Evolutionary conservation across 208 protist genomes (phyloP), one percentile per base, ranked within the genome.

Genomic region (Porcisia deanei): DNA sequence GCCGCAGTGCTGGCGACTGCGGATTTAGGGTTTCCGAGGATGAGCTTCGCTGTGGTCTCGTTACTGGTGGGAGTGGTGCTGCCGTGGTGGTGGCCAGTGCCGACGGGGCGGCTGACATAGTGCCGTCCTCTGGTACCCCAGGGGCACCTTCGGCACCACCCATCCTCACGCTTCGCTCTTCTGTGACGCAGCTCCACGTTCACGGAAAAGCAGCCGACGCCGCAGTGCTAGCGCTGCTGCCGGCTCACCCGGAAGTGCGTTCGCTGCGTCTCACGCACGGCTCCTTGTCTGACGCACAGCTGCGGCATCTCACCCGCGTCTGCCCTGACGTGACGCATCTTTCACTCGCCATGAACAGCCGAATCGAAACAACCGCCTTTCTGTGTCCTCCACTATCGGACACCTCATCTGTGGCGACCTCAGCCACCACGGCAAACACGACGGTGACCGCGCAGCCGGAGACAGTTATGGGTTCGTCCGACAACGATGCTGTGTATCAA

Each of bases 281-380:
- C 30, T 78, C 74, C 39, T 58, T 88, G 49, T 80, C 82, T 25
- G 71, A 75, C 39, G 54, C 79, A n/a, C 76, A 89, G 72, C 77
- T 92, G 39, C 65, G 65, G 4, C 16, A 83, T 34, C 55, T 92
- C 1, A 77, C 85, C 1, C 75, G 76, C 0, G 69, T 52, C 71
- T 92, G 88, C 80, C 81, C 71, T n/a, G 69, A 82, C 65, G 83
- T 92, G 22, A 81, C 82, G 60, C 79, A 83, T 47, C 85, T 92
- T 22, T 88, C 88, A 5, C 61, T 92, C 41, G 76, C 74, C 22
- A 92, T 92, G 88, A 89, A 87, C 54, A 68, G 69, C 45, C 58
- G 55, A 20, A 75, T 92, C 55, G 65, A 64, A 49, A 77, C 57
- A 45, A 92, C 88, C n/a, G 69, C 78, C 22, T 92, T 92, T 54